Percentiles rank a stretch among this genome's conserved stretches.
These are phyloP conservation scores for Pseudogymnoascus sp. DNA, from an alignment of 2,329 filamentous ascomycete genomes.

Conservation along the genomic window DNA sequence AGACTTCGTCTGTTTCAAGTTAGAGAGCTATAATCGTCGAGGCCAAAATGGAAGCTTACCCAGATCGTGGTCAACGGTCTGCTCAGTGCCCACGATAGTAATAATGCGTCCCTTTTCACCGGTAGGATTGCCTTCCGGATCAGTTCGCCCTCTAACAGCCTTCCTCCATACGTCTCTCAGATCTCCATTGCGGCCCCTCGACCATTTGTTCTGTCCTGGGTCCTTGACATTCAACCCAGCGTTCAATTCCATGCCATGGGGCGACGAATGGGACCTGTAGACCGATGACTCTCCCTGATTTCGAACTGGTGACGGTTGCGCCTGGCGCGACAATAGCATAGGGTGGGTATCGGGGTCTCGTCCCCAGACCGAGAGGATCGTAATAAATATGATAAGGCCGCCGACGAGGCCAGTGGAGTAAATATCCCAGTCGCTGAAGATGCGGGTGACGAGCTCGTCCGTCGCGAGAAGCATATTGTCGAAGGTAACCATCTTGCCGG, in stretches of 20 bases:
- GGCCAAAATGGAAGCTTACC: constrained; percentile 33
- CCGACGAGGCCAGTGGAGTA: constrained; percentile 68
- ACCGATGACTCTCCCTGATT: constrained; percentile 77
- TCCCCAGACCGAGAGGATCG: constrained; percentile 61
- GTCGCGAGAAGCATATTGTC: constrained; percentile 29
- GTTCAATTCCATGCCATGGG: constrained; percentile 75
- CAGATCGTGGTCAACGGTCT: constrained; percentile 63
- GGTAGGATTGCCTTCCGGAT: constrained; percentile 52
- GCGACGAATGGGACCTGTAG: constrained; percentile 75
- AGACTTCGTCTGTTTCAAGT: constrained; percentile 54
- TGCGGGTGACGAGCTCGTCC: constrained; percentile 60
- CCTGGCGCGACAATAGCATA: constrained; percentile 79
- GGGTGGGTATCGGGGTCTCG: constrained; percentile 88
- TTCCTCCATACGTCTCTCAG: constrained; percentile 83
- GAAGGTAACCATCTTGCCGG: constrained; percentile 5
- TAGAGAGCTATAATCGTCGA: constrained; percentile 11
- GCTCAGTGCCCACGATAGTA: constrained; percentile 70
- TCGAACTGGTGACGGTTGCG: constrained; percentile 67
- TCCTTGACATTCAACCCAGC: constrained; percentile 76
- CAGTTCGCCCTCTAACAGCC: constrained; percentile 54
- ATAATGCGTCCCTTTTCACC: constrained; percentile 62
- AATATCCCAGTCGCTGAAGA: constrained; percentile 73
- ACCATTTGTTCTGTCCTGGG: constrained; percentile 71
- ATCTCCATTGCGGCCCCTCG: constrained; percentile 76
- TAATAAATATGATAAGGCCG: constrained; percentile 56